Evolutionary conservation across 345 rosid genomes (phyloP), one percentile per base, ranked within the genome.

Genomic region (Pelargonium nanum): DNA sequence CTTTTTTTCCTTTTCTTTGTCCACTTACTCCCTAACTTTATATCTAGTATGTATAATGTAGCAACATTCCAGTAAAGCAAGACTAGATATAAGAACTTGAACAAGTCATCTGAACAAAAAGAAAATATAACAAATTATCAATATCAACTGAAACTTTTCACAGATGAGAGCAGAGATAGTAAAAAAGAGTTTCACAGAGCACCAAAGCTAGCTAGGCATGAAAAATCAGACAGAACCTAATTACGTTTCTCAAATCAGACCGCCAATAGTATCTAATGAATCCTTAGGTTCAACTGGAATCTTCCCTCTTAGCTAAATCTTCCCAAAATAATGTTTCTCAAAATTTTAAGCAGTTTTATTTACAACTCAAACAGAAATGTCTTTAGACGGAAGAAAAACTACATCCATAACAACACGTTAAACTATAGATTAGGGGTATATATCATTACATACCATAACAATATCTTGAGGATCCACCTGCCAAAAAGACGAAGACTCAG

Each of bases 391-490:
- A 15, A 2, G 4, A 56, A 52, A 19, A 65, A 26, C 13, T 51
- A 32, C 16, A 0, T n/a, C 25, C 32, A 30, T 4, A 40, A 24
- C 59, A n/a, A n/a, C n/a, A n/a, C n/a, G 32, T 53, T 57, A 10
- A 12, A 59, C 25, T 30, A 51, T 21, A 24, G 22, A 25, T 53
- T 19, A 52, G 0, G 0, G 5, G 19, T 22, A 32, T 10, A 55
- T 19, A 9, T 56, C 15, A 16, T 25, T 28, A 76, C 95, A 72
- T 81, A 89, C 97, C 89, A 77, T 92, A 62, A 92, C 98, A 30
- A 92, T 89, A 77, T 92, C 98, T 81, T 92, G 98, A 61, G 97
- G 98, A 81, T 92, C 98, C 73, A 92, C 98, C 97, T 92, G 85
- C 25, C 22, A 59, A 59, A 78, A 69, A 67, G 26, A 4, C 44